Evolutionary conservation across 2,329 filamentous ascomycete species (phyloP).

Genomic region (Neonectria magnoliae): DNA sequence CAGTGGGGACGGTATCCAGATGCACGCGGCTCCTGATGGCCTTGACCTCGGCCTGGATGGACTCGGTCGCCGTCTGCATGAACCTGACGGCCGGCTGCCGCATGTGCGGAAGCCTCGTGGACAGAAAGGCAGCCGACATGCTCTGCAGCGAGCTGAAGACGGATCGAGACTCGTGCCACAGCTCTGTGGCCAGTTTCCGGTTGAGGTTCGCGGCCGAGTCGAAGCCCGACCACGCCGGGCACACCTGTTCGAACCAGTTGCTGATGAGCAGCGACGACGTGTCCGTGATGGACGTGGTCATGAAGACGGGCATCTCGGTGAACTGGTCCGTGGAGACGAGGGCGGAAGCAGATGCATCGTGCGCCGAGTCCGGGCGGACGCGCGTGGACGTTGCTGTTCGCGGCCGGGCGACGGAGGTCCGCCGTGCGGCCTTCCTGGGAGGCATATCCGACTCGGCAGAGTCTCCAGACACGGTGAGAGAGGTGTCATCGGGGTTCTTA

Average conservation of each 20-base stretch:
- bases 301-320: conserved; percentile 25
- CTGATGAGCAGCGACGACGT: conserved; percentile 48
- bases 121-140: conserved; percentile 53
- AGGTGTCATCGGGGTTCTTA: not conserved
- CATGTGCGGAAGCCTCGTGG: conserved; percentile 49
- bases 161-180: conserved; percentile 50
- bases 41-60: conserved; percentile 49
- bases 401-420: not conserved
- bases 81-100: conserved; percentile 46
- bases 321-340: conserved; percentile 27
- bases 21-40: conserved; percentile 34
- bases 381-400: not conserved
- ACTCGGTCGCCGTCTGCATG: conserved; percentile 47
- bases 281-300: conserved; percentile 40
- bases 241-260: conserved; percentile 54
- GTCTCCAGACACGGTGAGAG: not conserved
- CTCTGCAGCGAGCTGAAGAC: conserved; percentile 53
- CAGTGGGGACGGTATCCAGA: conserved; percentile 44
- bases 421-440: not conserved
- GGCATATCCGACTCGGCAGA: not conserved
- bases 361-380: conserved; percentile 3
- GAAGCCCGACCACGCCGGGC: conserved; percentile 53
- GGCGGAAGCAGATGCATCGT: conserved; percentile 6
- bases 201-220: conserved; percentile 53
- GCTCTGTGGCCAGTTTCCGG: conserved; percentile 49